phyloP scores from a whole-genome alignment of 352 stramenopile species.

The Globisporangium parvum region DNA sequence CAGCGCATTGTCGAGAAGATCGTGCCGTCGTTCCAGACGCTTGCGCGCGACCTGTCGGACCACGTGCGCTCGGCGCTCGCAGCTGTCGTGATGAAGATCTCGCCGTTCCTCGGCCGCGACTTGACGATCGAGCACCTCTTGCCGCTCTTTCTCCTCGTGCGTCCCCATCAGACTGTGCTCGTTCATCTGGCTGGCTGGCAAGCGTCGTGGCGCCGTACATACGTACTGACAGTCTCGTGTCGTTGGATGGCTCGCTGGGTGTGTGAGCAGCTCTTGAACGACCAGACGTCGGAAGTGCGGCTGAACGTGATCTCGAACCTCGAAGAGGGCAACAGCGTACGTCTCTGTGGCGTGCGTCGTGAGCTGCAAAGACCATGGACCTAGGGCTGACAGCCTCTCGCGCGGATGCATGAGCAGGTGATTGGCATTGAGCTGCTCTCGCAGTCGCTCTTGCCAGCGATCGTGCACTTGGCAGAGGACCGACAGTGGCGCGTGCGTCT shows the following conservation, averaged over 20 bases:
- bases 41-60: conserved; percentile 96
- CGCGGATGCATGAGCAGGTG: no score
- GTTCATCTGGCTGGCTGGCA: not conserved
- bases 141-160: conserved; percentile 90
- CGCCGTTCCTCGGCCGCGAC: conserved; percentile 90
- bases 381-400: no score
- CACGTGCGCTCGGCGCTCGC: conserved; percentile 95
- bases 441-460: conserved; percentile 95
- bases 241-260: not conserved
- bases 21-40: conserved; percentile 84
- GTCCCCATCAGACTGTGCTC: conserved; percentile 1
- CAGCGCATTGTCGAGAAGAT: conserved; percentile 68
- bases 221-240: not conserved
- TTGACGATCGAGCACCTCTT: conserved; percentile 93
- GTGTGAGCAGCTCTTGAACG: conserved; percentile 84
- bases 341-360: not conserved
- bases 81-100: conserved; percentile 93
- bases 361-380: not conserved
- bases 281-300: conserved; percentile 96
- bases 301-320: conserved; percentile 99
- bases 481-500: conserved; percentile 98
- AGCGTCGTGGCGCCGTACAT: not conserved
- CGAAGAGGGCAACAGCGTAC: conserved; percentile 91
- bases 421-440: conserved; percentile 96
- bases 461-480: conserved; percentile 97